A percentile compares a stretch with the other conserved stretches of the same genome.
These are phyloP conservation scores for Pseudopediastrum boryanum DNA, from an alignment of 139 green algal species.

Conservation along the genomic window DNA sequence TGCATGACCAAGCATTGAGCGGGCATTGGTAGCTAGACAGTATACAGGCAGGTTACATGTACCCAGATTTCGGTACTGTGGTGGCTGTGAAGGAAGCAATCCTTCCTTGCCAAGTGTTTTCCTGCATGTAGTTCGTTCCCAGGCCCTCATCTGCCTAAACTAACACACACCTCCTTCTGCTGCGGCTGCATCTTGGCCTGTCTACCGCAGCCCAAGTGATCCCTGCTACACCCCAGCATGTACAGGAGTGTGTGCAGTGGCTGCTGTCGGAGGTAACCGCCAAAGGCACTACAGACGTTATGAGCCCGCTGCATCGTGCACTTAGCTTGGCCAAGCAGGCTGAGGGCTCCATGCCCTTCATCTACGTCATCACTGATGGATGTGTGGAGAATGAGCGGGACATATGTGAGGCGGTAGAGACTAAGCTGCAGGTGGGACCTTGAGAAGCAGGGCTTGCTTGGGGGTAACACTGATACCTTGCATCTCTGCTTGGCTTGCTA, in stretches of 20 bases:
- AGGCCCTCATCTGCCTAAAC: neutral
- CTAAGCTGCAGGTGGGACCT: neutral
- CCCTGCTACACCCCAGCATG: slow-evolving; percentile 36
- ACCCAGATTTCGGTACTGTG: too few species aligned
- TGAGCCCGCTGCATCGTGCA: slow-evolving; percentile 48
- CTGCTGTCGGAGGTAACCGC: slow-evolving; percentile 42
- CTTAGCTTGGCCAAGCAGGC: slow-evolving; percentile 33
- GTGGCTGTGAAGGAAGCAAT: too few species aligned
- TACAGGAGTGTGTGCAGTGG: slow-evolving; percentile 48
- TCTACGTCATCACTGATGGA: slow-evolving; percentile 75
- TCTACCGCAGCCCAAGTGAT: slow-evolving; percentile 29
- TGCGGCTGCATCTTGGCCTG: neutral
- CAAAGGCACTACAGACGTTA: slow-evolving; percentile 64
- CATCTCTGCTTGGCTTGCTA: too few species aligned
- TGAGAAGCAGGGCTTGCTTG: neutral
- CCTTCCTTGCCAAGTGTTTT: neutral
- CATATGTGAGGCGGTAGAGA: slow-evolving; percentile 42
- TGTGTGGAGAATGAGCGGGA: slow-evolving; percentile 59
- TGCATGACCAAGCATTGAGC: too few species aligned
- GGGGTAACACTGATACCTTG: too few species aligned
- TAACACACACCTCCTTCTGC: neutral
- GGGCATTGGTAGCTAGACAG: too few species aligned
- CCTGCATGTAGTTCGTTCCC: neutral
- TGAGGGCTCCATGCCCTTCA: slow-evolving; percentile 54
- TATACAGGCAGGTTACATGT: too few species aligned